These are phyloP conservation scores for Heracleum sosnowskyi DNA, from an alignment of 129 eudicot genomes.

Conservation along the genomic window DNA sequence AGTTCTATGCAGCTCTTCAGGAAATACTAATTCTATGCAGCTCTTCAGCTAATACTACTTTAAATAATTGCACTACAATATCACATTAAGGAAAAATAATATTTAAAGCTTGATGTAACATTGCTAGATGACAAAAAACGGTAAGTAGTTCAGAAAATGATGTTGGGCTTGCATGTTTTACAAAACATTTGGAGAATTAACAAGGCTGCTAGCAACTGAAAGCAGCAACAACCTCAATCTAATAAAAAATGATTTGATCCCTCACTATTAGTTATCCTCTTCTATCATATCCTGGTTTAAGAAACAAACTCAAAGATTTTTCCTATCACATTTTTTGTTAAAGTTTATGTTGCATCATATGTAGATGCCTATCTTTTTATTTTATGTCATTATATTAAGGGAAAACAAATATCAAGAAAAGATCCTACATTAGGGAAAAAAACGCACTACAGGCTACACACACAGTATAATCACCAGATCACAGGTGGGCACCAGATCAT, in stretches of 20 bases:
- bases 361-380: not conserved
- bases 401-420: not conserved
- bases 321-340: not conserved
- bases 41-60: constrained; percentile 2
- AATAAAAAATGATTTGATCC: not conserved
- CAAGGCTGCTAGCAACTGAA: not conserved
- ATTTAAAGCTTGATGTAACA: too few species aligned
- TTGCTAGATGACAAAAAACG: not conserved
- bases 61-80: not conserved
- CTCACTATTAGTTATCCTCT: not conserved
- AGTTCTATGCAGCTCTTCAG: constrained; percentile 9
- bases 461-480: not conserved
- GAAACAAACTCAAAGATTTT: too few species aligned
- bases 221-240: not conserved
- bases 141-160: not conserved
- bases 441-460: too few species aligned
- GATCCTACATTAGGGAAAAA: too few species aligned
- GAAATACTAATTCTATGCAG: not conserved
- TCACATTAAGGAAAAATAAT: not conserved
- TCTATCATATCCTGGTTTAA: not conserved
- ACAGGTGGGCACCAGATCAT: too few species aligned
- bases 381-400: not conserved
- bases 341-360: not conserved
- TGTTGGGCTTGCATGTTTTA: not conserved
- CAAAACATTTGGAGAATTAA: not conserved